Evolutionary conservation across 257 asterid species (phyloP), one percentile per base, ranked within the genome.

Genomic region (Gynochthodes officinalis): DNA sequence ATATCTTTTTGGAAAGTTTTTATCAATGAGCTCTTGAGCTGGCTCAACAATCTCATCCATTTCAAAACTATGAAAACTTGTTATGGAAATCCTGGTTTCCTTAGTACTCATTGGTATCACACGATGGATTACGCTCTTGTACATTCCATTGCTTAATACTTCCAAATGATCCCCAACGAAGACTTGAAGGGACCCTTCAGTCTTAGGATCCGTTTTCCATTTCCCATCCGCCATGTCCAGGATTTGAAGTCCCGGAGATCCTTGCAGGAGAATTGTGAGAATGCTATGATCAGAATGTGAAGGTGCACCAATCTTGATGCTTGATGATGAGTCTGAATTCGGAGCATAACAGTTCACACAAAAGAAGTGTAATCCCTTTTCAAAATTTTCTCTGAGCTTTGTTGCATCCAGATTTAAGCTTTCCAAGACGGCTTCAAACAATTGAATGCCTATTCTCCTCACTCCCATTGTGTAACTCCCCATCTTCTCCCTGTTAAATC

Each of bases 151-250:
- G 73, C 62, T 68, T 2, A 68, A 39, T 10, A 68, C 73, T 25
- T 68, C 63, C 44, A 68, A 19, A 54, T 28, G 73, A 23, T 68
- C 73, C 8, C 73, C 73, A 0, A 68, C 73, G 40, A 68, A 32
- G 48, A 68, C 73, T 53, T 68, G 73, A 25, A 68, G 49, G 35
- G 73, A 68, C 44, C 49, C 73, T 32, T 68, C 35, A 25, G 40
- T 23, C 11, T 49, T 7, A 1, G 73, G 62, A 53, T 23, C 73
- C 14, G 48, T 12, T 50, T 68, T 68, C 73, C 73, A 68, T 19
- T 13, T 50, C 1, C 49, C 62, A 13, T 50, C 73, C 7, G 32
- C 23, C 13, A 3, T 33, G 62, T 68, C 73, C 15, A 68, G 19
- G 48, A 68, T 37, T 21, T 68, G 62, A 5, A 68, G 73, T 1